A percentile compares a stretch with the other conserved stretches of the same genome.
Evolutionary conservation across 176 grass and related monocot species (phyloP).

Genomic region (Lolium rigidum): DNA sequence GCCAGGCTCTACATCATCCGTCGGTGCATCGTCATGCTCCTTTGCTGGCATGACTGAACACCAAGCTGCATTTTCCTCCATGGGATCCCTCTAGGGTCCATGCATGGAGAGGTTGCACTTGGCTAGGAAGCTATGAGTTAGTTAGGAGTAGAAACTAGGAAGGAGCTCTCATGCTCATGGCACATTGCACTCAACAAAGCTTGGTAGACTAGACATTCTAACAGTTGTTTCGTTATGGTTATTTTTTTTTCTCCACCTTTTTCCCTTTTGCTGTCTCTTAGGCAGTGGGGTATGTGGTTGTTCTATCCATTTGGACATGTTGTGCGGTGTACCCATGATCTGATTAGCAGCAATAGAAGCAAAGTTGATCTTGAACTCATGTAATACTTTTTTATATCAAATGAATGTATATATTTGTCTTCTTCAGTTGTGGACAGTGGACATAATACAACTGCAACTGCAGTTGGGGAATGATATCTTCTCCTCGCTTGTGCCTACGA

Average conservation of each 20-base stretch:
- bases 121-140: slow-evolving; percentile 43
- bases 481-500: no score
- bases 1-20: slow-evolving; percentile 74
- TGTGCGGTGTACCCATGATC: slow-evolving; percentile 43
- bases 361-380: slow-evolving; percentile 24
- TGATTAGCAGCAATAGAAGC: slow-evolving; percentile 27
- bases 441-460: background rate
- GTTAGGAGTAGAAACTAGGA: slow-evolving; percentile 41
- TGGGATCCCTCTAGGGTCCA: slow-evolving; percentile 30
- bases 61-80: slow-evolving; percentile 31
- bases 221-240: slow-evolving; percentile 26
- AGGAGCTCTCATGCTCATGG: slow-evolving; percentile 34
- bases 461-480: no score
- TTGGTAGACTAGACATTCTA: slow-evolving; percentile 32
- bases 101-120: slow-evolving; percentile 37
- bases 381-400: background rate
- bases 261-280: slow-evolving; percentile 26
- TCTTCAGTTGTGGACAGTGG: background rate
- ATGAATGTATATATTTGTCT: slow-evolving; percentile 11
- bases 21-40: slow-evolving; percentile 77
- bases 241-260: slow-evolving; percentile 2
- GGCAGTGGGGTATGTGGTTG: slow-evolving; percentile 24
- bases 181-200: slow-evolving; percentile 36
- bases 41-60: slow-evolving; percentile 73
- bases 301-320: slow-evolving; percentile 42